These are phyloP conservation scores for Penicillium macrosclerotiorum DNA, from an alignment of 495 filamentous ascomycete species.

Conservation along the genomic window DNA sequence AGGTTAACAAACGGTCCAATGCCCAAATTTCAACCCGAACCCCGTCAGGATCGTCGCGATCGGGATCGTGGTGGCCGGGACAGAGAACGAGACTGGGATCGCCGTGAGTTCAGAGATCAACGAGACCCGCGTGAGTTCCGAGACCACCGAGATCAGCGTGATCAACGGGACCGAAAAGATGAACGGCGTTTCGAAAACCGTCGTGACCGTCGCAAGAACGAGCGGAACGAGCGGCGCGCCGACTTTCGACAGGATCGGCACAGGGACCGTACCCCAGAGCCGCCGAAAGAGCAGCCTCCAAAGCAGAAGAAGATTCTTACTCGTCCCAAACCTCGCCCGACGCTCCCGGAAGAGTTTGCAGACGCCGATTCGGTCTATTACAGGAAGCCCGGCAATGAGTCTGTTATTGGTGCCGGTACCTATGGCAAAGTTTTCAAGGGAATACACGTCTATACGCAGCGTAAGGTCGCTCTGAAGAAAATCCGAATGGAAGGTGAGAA, in stretches of 20 bases:
- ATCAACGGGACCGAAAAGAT: slow-evolving; percentile 33
- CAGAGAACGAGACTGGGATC: slow-evolving; percentile 39
- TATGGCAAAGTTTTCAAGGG: slow-evolving; percentile 99
- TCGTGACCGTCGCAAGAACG: slow-evolving; percentile 33
- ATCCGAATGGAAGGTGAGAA: slow-evolving; percentile 95
- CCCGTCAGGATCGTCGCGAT: slow-evolving; percentile 42
- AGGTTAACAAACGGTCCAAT: slow-evolving; percentile 37
- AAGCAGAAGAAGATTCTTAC: slow-evolving; percentile 70
- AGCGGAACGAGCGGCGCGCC: slow-evolving; percentile 23
- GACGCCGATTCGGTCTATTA: slow-evolving; percentile 84
- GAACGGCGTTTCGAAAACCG: slow-evolving; percentile 37
- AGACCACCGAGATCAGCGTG: slow-evolving; percentile 49
- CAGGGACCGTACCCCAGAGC: slow-evolving; percentile 33
- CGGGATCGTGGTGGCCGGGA: slow-evolving; percentile 44
- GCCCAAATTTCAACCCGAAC: slow-evolving; percentile 43
- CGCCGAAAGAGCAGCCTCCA: slow-evolving; percentile 30
- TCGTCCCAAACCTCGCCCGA: slow-evolving; percentile 68
- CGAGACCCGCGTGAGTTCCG: slow-evolving; percentile 49
- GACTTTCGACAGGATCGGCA: slow-evolving; percentile 43
- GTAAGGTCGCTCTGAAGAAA: slow-evolving; percentile 88
- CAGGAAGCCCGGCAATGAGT: slow-evolving; percentile 90
- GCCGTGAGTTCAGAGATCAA: slow-evolving; percentile 40
- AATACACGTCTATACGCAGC: slow-evolving; percentile 90
- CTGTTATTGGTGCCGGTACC: slow-evolving; percentile 88
- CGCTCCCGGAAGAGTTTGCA: slow-evolving; percentile 66